Evolutionary conservation across 164 flowering plant species (phyloP), one percentile per base, ranked within the genome.

Genomic region (Nymphaea colorata): DNA sequence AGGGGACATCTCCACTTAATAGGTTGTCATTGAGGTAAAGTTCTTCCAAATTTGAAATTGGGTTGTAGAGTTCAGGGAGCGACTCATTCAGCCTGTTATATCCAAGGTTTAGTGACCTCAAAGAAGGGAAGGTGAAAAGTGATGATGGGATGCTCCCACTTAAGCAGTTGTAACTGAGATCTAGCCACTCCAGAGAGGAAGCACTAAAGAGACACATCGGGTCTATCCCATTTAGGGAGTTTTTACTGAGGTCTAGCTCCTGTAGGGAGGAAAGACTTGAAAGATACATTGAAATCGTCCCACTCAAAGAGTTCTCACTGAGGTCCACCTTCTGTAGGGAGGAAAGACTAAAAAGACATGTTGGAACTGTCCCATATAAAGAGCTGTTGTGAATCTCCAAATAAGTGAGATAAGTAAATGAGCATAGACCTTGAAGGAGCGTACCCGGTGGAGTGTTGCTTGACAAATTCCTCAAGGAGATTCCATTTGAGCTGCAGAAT

Each of bases 281-380:
- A 61, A 61, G n/a, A 61, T 16, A 61, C 15, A 5, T 5, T 5
- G 25, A 15, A 61, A 61, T n/a, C 6, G 63, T 5, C 44, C 43
- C 4, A 0, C 59, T 15, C 3, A 2, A 45, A 45, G 36, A 25
- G 36, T 25, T 25, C 36, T 25, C 36, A 25, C 36, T 45, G 74
- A 87, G 67, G 66, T 83, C 75, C 41, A 89, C 70, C 59, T 86
- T 85, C 77, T 87, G 81, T 42, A 91, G 70, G 18, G 6, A 8
- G 6, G 2, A 45, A 71, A 91, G 89, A 15, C 79, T 83, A 64
- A 71, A 61, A 64, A 91, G 73, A 36, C 89, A 76, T 18, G 15
- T 62, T 42, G 96, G 85, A n/a, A 91, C 17, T 47, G 59, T 42
- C 3, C 93, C 96, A 61, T 70, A 65, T 16, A 89, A 44, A 4